phyloP scores from a whole-genome alignment of 2,329 filamentous ascomycete species.

The Canariomyces notabilis region DNA sequence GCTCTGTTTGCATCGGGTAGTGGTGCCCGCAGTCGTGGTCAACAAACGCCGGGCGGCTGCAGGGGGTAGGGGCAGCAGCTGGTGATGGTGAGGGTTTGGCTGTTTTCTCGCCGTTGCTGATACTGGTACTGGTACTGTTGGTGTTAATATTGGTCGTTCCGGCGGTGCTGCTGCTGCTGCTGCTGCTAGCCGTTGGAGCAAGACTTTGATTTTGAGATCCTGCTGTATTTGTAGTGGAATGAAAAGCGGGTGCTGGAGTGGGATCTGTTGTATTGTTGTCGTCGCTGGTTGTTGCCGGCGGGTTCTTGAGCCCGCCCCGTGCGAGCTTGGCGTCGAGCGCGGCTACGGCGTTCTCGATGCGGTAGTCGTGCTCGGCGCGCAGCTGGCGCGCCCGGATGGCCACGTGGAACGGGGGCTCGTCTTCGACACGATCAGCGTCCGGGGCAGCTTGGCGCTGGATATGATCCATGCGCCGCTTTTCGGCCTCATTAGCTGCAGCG shows the following conservation, averaged over 20 bases:
- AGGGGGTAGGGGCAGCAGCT: not conserved
- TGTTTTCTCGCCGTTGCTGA: too few relatives aligned
- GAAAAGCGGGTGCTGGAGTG: not conserved
- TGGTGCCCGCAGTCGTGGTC: constrained; percentile 1
- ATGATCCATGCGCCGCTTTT: constrained; percentile 53
- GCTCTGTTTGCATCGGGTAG: constrained; percentile 64
- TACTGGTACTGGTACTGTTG: not conserved
- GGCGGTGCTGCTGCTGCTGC: not conserved
- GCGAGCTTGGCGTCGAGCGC: constrained; percentile 19
- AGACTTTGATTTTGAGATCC: not conserved
- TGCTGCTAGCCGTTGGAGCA: not conserved
- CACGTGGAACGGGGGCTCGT: constrained; percentile 60
- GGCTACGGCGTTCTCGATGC: constrained; percentile 20
- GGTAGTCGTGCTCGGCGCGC: constrained; percentile 50
- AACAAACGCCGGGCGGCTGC: not conserved
- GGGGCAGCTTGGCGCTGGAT: constrained; percentile 61
- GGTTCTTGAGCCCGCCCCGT: constrained; percentile 30
- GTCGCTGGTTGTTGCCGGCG: not conserved
- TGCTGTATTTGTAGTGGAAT: not conserved
- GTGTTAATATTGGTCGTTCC: not conserved
- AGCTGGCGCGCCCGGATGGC: constrained; percentile 58
- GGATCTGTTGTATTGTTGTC: not conserved
- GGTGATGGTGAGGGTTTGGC: not conserved
- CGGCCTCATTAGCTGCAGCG: constrained; percentile 31
- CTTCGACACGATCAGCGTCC: constrained; percentile 62